Evolutionary conservation across 176 grass and related monocot species (phyloP).

Genomic region (Oryza longistaminata): DNA sequence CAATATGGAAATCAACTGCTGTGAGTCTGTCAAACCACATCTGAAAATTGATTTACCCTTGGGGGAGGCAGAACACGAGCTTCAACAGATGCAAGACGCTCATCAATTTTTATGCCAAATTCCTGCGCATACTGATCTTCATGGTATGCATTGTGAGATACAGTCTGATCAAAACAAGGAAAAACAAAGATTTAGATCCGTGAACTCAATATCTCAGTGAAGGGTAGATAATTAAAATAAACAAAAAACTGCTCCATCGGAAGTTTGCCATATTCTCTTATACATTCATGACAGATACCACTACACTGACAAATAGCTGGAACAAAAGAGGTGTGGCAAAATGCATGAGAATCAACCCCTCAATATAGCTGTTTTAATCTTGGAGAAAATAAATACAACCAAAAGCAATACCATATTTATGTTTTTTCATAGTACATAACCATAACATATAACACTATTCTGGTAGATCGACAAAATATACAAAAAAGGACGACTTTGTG

Average conservation of each 20-base stretch:
- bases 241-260: not conserved
- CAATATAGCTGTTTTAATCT: not conserved
- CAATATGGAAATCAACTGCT: conserved; percentile 3
- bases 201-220: not conserved
- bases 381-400: conserved; percentile 18
- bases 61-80: conserved; percentile 90
- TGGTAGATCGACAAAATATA: not conserved
- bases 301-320: not conserved
- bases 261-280: not conserved
- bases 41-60: conserved; percentile 52
- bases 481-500: not conserved
- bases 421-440: not conserved
- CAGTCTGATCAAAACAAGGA: conserved; percentile 57
- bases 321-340: not conserved
- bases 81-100: conserved; percentile 80
- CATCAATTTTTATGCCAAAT: conserved; percentile 91
- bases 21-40: conserved; percentile 12
- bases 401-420: conserved; percentile 3
- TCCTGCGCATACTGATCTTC: conserved; percentile 90
- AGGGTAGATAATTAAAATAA: not conserved
- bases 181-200: conserved; percentile 11
- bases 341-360: not conserved
- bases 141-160: conserved; percentile 92
- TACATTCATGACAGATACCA: not conserved
- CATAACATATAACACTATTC: not conserved